phyloP scores from a whole-genome alignment of 768 basidiomycete genomes.

The Lentinula guzmanii region DNA sequence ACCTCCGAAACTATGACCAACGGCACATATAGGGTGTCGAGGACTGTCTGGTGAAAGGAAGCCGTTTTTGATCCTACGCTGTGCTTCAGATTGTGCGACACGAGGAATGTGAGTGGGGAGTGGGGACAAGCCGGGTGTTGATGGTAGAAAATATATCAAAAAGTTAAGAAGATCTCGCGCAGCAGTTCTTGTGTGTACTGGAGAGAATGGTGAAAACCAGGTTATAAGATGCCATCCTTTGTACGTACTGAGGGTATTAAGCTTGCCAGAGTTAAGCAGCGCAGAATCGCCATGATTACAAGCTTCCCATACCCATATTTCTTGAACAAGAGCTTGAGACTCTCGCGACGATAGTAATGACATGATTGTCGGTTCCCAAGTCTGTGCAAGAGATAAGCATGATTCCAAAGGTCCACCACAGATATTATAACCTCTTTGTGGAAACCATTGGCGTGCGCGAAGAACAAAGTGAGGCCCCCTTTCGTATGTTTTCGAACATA shows the following conservation, averaged over 20 bases:
- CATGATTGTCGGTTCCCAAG: constrained; percentile 68
- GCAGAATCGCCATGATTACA: constrained; percentile 84
- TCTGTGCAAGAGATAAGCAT: constrained; percentile 33
- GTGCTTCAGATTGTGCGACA: constrained; percentile 35
- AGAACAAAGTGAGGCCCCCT: constrained; percentile 51
- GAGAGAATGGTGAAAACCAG: background rate
- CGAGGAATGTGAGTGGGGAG: constrained; percentile 52
- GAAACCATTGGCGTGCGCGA: constrained; percentile 85
- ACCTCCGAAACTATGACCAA: constrained; percentile 87
- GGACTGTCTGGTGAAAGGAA: constrained; percentile 31
- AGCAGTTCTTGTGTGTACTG: constrained; percentile 78
- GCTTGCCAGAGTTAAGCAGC: constrained; percentile 52
- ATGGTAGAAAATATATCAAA: constrained; percentile 60
- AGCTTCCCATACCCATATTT: constrained; percentile 81
- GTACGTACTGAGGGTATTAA: constrained; percentile 55
- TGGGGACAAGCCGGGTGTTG: constrained; percentile 15
- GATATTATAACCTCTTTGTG: constrained; percentile 64
- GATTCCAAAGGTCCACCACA: background rate
- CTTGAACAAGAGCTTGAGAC: constrained; percentile 37
- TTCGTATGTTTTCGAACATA: constrained; percentile 33
- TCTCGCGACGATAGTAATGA: constrained; percentile 40
- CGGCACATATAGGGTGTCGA: constrained; percentile 42
- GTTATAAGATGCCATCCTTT: background rate
- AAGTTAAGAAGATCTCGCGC: constrained; percentile 77
- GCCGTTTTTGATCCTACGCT: constrained; percentile 38